A percentile compares a stretch with the other conserved stretches of the same genome.
Conservation (phyloP, 2,329 filamentous ascomycete species). For the Clarireedia monteithiana region DNA sequence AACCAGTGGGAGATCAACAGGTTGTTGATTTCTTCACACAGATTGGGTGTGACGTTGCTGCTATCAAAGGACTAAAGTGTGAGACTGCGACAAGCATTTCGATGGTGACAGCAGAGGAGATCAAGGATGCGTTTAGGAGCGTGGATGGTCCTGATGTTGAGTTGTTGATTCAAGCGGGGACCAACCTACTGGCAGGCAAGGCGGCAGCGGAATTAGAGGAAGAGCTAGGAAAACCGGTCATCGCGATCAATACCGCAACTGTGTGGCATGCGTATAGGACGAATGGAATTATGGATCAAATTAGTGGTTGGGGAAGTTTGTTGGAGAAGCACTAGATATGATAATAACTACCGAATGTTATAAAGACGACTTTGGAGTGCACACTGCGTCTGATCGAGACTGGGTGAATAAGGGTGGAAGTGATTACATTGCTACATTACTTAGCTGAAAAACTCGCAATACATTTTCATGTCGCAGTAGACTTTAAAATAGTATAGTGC, state of each 20-base stretch:
- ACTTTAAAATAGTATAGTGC: not conserved
- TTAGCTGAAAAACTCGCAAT: not conserved
- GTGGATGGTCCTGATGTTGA: constrained; percentile 24
- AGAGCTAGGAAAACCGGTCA: constrained; percentile 24
- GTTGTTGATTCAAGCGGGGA: constrained; percentile 29
- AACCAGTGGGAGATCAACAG: constrained; percentile 27
- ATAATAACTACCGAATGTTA: not conserved
- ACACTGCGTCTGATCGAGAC: too few species aligned
- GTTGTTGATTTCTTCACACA: constrained; percentile 29
- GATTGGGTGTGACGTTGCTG: constrained; percentile 25
- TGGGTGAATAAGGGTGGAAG: too few species aligned
- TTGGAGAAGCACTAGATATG: constrained; percentile 13
- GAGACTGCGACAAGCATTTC: constrained; percentile 22
- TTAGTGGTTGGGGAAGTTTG: constrained; percentile 16
- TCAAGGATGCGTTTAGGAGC: constrained; percentile 24
- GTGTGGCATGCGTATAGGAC: constrained; percentile 28
- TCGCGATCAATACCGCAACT: constrained; percentile 30
- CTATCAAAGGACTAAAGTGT: constrained; percentile 27
- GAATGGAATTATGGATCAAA: constrained; percentile 24
- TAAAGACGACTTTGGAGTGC: too few species aligned
- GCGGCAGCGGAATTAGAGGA: constrained; percentile 27
- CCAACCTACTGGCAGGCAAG: constrained; percentile 26
- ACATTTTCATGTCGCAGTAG: not conserved
- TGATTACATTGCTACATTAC: not conserved
- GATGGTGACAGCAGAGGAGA: constrained; percentile 28